Evolutionary conservation across 441 rosid genomes (phyloP).

Genomic region (Adansonia rubrostipa): DNA sequence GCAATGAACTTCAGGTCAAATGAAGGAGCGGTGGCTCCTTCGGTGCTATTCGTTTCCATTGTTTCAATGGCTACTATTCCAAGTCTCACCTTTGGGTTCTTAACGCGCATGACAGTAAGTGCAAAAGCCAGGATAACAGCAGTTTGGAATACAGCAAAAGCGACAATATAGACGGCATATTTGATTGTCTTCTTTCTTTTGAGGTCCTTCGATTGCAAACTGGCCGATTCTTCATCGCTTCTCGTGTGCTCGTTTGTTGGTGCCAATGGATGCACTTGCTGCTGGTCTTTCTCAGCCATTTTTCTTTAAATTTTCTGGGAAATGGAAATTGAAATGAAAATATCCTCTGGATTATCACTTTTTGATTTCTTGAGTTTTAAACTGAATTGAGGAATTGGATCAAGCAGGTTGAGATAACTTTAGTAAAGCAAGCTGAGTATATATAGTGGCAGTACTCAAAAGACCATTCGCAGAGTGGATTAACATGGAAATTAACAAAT

Average conservation of each 20-base stretch:
- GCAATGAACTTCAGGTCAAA: constrained; percentile 47
- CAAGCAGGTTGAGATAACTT: background rate
- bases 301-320: background rate
- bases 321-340: background rate
- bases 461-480: background rate
- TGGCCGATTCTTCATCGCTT: background rate
- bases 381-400: background rate
- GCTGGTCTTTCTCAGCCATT: constrained; percentile 1
- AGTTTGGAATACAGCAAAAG: constrained; percentile 18
- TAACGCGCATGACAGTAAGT: constrained; percentile 1
- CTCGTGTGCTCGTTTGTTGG: background rate
- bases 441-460: background rate
- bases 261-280: constrained; percentile 10
- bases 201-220: background rate
- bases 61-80: background rate
- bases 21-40: background rate
- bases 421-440: background rate
- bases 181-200: constrained; percentile 9
- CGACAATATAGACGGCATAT: background rate
- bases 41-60: background rate
- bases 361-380: background rate
- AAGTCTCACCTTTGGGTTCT: constrained; percentile 3
- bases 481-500: background rate
- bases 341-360: background rate
- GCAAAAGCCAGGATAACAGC: constrained; percentile 11